These are phyloP conservation scores for Cantharellus cinnabarinus DNA, from an alignment of 768 basidiomycete species.

Conservation along the genomic window DNA sequence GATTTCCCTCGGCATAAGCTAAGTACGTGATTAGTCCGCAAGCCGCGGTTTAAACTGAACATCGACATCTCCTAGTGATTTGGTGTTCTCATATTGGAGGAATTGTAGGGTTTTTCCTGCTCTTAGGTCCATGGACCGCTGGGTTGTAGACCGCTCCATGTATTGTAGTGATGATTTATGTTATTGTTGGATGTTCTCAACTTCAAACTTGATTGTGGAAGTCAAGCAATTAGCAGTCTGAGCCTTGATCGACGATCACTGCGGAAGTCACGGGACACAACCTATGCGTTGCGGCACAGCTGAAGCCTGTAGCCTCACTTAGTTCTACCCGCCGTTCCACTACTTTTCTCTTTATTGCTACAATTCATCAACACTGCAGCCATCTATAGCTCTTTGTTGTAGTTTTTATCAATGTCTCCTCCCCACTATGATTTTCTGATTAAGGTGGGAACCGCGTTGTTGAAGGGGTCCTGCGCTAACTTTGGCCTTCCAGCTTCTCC, in stretches of 20 bases:
- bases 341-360: too few species aligned
- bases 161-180: too few species aligned
- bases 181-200: too few species aligned
- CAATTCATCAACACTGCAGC: neutral
- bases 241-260: too few species aligned
- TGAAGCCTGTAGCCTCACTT: too few species aligned
- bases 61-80: slow-evolving; percentile 25
- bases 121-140: slow-evolving; percentile 33
- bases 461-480: slow-evolving; percentile 8
- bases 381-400: neutral
- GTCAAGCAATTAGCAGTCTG: too few species aligned
- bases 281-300: too few species aligned
- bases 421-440: slow-evolving; percentile 96
- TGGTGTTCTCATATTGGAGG: slow-evolving; percentile 35
- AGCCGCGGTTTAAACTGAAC: slow-evolving; percentile 7
- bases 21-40: slow-evolving; percentile 21
- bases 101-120: slow-evolving; percentile 33
- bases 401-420: slow-evolving; percentile 38
- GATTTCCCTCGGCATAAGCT: slow-evolving; percentile 30
- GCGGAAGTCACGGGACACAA: too few species aligned
- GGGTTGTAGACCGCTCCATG: too few species aligned
- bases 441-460: slow-evolving; percentile 31
- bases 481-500: slow-evolving; percentile 41
- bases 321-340: too few species aligned
- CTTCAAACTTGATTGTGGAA: too few species aligned